Evolutionary conservation across 2,329 filamentous ascomycete genomes (phyloP), one percentile per base, ranked within the genome.

Genomic region (Hymenoscyphus fructigenus): DNA sequence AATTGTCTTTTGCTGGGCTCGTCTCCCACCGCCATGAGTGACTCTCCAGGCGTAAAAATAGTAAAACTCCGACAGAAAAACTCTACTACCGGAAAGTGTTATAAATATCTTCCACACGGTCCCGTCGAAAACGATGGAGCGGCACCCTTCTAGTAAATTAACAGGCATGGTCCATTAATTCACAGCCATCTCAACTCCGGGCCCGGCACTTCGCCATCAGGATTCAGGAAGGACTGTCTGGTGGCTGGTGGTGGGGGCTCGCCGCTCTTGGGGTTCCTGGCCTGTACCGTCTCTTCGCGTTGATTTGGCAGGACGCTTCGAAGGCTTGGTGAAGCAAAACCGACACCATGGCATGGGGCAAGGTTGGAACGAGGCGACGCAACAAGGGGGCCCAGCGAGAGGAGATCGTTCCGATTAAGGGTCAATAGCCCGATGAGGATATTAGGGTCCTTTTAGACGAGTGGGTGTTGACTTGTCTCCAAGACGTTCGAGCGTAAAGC

Each of bases 271-370:
- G 64, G 53, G 50, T 64, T 61, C 60, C 53, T 57, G 55, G 60
- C 59, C 66, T 29, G 60, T 67, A 23, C 20, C 2, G 23, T 26
- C 14, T 26, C 47, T 53, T 53, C 47, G 47, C 47, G 47, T 53
- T 53, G 20, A 53, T 53, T 53, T 53, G 47, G 20, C 47, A 53
- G 47, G 17, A 53, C n/a, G 20, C 47, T 53, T 38, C 36, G 36
- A 2, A 38, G 36, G 36, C 14, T 38, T 38, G 36, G 36, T 53
- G 47, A 50, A 67, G 64, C 68, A 59, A 65, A 55, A 63, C 66
- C 68, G 59, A 50, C 62, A 61, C 56, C 64, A 68, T 68, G 17
- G 55, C 64, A 67, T 67, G 17, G 55, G 47, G 59, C 55, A 26
- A n/a, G 28, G 61, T 59, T 47, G 34, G 55, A 26, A 56, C n/a